These are phyloP conservation scores for Rhizoclosmatium sp. DNA, from an alignment of 192 early-diverging fungal species.

Conservation along the genomic window DNA sequence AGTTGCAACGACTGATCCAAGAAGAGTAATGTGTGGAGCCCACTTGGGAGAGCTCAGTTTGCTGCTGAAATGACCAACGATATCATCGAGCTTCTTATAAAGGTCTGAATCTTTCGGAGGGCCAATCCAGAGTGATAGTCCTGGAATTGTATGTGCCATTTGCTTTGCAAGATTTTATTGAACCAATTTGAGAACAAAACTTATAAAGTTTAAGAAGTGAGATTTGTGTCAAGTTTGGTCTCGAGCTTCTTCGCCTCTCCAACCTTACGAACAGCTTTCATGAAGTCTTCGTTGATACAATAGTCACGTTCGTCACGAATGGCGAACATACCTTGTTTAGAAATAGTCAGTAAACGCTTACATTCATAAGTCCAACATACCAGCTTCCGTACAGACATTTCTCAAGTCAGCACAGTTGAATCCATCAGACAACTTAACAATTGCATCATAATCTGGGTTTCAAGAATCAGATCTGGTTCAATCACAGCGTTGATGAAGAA, in stretches of 20 bases:
- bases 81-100: background rate
- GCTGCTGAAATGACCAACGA: conserved; percentile 29
- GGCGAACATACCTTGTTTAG: conserved; percentile 90
- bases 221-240: conserved; percentile 52
- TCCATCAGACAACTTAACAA: conserved; percentile 96
- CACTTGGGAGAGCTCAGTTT: conserved; percentile 41
- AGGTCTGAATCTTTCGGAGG: conserved; percentile 15
- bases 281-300: conserved; percentile 96
- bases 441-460: conserved; percentile 89
- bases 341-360: background rate
- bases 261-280: conserved; percentile 99
- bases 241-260: conserved; percentile 92
- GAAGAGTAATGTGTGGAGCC: conserved; percentile 47
- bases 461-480: background rate
- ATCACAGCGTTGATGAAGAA: background rate
- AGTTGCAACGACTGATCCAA: conserved; percentile 35
- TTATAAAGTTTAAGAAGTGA: background rate
- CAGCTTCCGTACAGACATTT: conserved; percentile 99
- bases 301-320: conserved; percentile 99
- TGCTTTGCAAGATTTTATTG: background rate
- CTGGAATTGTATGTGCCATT: conserved; percentile 21
- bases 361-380: conserved; percentile 37
- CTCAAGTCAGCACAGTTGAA: conserved; percentile 99
- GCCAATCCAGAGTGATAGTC: conserved; percentile 42
- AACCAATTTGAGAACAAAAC: background rate